These are phyloP conservation scores for Aegle marmelos DNA, from an alignment of 345 rosid species.

Conservation along the genomic window DNA sequence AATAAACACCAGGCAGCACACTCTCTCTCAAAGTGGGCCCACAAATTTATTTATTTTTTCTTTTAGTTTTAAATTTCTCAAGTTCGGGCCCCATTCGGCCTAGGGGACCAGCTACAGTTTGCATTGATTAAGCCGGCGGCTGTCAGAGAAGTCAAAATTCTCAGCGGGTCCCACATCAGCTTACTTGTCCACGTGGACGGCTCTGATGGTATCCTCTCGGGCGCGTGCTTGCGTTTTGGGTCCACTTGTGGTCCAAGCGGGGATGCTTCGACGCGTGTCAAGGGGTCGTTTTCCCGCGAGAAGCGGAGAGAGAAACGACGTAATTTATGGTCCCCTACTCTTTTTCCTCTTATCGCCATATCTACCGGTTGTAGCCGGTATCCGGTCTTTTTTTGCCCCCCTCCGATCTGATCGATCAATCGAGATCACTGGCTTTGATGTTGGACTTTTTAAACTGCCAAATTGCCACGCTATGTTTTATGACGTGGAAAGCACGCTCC, in stretches of 20 bases:
- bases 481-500: constrained; percentile 72
- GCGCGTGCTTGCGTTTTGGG: constrained; percentile 48
- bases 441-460: neutral
- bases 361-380: constrained; percentile 24
- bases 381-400: neutral
- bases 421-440: neutral
- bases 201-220: constrained; percentile 27
- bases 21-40: constrained; percentile 8
- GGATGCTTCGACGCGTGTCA: constrained; percentile 44
- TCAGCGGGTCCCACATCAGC: constrained; percentile 31
- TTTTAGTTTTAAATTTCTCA: neutral
- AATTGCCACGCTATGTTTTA: constrained; percentile 18
- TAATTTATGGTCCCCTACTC: constrained; percentile 42
- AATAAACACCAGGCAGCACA: constrained; percentile 33
- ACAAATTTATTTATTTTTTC: neutral
- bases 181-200: constrained; percentile 47
- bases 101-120: constrained; percentile 27
- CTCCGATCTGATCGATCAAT: neutral
- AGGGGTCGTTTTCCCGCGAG: constrained; percentile 38
- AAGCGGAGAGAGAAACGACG: constrained; percentile 43
- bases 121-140: constrained; percentile 84
- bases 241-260: constrained; percentile 54
- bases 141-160: constrained; percentile 68
- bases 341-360: neutral
- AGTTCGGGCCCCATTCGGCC: constrained; percentile 24